Evolutionary conservation across 75 land plant genomes (phyloP).

Genomic region (Adiantum capillusveneris): DNA sequence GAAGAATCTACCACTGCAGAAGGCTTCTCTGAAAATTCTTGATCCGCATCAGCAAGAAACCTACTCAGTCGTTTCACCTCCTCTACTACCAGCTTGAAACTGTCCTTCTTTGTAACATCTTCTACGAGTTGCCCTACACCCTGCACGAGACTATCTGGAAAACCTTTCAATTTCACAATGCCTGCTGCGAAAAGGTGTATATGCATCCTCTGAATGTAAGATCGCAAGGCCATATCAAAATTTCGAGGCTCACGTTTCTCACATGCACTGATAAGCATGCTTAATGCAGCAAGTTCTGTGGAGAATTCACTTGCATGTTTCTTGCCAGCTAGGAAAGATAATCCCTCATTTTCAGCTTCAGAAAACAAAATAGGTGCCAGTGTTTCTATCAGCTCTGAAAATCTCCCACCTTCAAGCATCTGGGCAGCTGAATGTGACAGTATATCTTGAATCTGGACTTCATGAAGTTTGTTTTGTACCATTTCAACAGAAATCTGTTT

Average conservation of each 20-base stretch:
- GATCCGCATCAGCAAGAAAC: slow-evolving; percentile 8
- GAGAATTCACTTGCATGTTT: slow-evolving; percentile 38
- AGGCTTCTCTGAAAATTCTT: background rate
- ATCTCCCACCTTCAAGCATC: slow-evolving; percentile 63
- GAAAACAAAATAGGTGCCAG: slow-evolving; percentile 67
- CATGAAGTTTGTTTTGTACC: slow-evolving; percentile 58
- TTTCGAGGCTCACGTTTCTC: slow-evolving; percentile 49
- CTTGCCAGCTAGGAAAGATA: slow-evolving; percentile 12
- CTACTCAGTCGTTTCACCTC: slow-evolving; percentile 65
- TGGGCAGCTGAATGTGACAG: slow-evolving; percentile 36
- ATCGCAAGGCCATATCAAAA: slow-evolving; percentile 41
- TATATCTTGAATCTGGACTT: slow-evolving; percentile 54
- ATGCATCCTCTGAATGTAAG: slow-evolving; percentile 57
- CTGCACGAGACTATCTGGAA: background rate
- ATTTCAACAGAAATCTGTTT: slow-evolving; percentile 51
- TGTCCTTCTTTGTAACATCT: slow-evolving; percentile 25
- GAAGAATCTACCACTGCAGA: background rate
- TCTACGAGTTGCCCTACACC: background rate
- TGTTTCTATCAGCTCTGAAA: slow-evolving; percentile 47
- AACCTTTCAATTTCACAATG: slow-evolving; percentile 16
- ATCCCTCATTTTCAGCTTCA: slow-evolving; percentile 35
- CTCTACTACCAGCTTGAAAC: slow-evolving; percentile 38
- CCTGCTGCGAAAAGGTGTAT: slow-evolving; percentile 58
- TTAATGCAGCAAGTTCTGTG: slow-evolving; percentile 61
- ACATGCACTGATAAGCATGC: slow-evolving; percentile 62